These are phyloP conservation scores for Neofusicoccum umdonicola DNA, from an alignment of 2,329 filamentous ascomycete species.

Conservation along the genomic window DNA sequence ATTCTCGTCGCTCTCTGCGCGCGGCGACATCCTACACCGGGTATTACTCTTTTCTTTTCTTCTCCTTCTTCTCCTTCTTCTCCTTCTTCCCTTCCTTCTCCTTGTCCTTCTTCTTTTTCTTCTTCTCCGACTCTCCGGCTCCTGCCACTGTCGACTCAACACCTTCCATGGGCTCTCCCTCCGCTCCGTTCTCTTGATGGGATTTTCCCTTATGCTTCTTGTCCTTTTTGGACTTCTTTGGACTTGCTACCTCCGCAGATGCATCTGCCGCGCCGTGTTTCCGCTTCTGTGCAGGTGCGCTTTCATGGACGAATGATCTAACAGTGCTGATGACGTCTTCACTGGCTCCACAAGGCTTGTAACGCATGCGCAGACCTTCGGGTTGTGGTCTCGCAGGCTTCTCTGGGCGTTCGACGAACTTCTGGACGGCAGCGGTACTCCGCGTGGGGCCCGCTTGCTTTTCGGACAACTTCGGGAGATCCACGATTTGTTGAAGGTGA, in stretches of 20 bases:
- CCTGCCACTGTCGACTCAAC: conserved; percentile 18
- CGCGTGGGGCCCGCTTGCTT: conserved; percentile 42
- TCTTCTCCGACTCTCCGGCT: conserved; percentile 5
- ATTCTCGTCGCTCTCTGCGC: not conserved
- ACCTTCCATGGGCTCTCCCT: conserved; percentile 17
- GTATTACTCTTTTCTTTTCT: conserved; percentile 33
- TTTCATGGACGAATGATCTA: conserved; percentile 43
- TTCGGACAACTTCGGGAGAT: conserved; percentile 46
- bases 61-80: conserved; percentile 27
- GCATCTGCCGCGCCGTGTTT: conserved; percentile 35
- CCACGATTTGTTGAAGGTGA: conserved; percentile 63
- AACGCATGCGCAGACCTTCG: conserved; percentile 64
- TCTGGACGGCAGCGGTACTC: conserved; percentile 40
- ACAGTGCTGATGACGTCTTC: conserved; percentile 42
- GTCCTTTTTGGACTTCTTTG: conserved; percentile 29
- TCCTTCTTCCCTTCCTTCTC: conserved; percentile 29
- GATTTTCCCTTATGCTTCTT: conserved; percentile 14
- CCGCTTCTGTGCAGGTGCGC: conserved; percentile 39
- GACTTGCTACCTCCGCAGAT: conserved; percentile 25
- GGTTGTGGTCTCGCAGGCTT: conserved; percentile 63
- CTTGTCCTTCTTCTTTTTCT: conserved; percentile 29
- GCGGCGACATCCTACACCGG: conserved; percentile 26
- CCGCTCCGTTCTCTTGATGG: conserved; percentile 14
- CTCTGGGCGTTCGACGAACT: conserved; percentile 48
- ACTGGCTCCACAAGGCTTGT: conserved; percentile 62